phyloP scores from a whole-genome alignment of 495 filamentous ascomycete species.

The Astrocystis sublimbata region DNA sequence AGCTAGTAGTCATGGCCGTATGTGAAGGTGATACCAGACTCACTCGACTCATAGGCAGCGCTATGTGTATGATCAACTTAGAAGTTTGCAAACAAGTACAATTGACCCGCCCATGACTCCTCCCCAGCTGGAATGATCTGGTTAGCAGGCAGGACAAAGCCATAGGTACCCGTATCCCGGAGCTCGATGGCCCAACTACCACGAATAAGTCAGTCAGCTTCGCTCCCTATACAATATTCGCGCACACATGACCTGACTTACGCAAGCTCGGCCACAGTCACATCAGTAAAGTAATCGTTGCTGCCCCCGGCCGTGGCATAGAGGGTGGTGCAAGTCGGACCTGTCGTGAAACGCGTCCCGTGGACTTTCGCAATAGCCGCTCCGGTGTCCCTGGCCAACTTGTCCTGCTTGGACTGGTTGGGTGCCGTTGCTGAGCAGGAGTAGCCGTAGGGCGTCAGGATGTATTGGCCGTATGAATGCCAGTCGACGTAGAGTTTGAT shows the following conservation, averaged over 20 bases:
- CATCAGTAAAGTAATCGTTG: conserved; percentile 58
- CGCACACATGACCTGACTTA: conserved; percentile 14
- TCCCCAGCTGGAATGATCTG: conserved; percentile 54
- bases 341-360: conserved; percentile 50
- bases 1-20: no score
- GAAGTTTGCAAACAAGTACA: conserved; percentile 55
- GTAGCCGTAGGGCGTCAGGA: conserved; percentile 39
- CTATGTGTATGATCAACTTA: neutral
- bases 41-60: neutral
- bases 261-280: conserved; percentile 50
- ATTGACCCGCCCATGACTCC: conserved; percentile 58
- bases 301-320: conserved; percentile 57
- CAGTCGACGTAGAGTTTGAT: conserved; percentile 64
- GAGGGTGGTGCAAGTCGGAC: conserved; percentile 58
- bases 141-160: conserved; percentile 58
- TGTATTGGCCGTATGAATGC: conserved; percentile 60
- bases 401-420: conserved; percentile 51
- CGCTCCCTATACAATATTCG: neutral
- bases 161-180: conserved; percentile 42
- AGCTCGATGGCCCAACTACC: conserved; percentile 57
- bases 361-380: conserved; percentile 48
- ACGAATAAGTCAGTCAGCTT: neutral
- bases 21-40: no score
- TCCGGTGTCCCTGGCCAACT: conserved; percentile 37
- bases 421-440: conserved; percentile 38